phyloP scores from a whole-genome alignment of 371 early-diverging fungal genomes.

The Lichtheimia ornata region DNA sequence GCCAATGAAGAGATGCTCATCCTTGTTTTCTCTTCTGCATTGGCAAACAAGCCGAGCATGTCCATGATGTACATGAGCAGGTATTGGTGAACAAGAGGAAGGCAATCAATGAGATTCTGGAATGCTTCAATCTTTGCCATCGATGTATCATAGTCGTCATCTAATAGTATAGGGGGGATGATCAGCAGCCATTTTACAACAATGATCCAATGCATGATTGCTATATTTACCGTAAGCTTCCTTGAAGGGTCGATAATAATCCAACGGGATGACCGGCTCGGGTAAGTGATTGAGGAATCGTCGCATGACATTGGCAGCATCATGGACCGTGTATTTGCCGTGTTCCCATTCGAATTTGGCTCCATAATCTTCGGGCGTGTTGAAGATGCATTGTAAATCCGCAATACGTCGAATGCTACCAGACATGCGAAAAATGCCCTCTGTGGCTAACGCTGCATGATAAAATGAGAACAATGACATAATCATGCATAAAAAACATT shows the following conservation, averaged over 20 bases:
- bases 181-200: neutral
- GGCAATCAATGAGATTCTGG: slow-evolving; percentile 50
- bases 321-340: slow-evolving; percentile 58
- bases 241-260: slow-evolving; percentile 56
- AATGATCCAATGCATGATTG: neutral
- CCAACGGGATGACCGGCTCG: slow-evolving; percentile 57
- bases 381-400: slow-evolving; percentile 57
- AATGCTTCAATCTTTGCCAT: slow-evolving; percentile 52
- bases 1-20: slow-evolving; percentile 62
- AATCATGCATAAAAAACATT: neutral
- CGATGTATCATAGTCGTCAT: slow-evolving; percentile 33
- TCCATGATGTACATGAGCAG: slow-evolving; percentile 63
- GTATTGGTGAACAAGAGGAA: slow-evolving; percentile 58
- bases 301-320: slow-evolving; percentile 67
- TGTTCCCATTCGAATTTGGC: slow-evolving; percentile 49
- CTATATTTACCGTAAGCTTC: slow-evolving; percentile 46
- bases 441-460: slow-evolving; percentile 26
- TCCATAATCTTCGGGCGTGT: slow-evolving; percentile 56
- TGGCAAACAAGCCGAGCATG: slow-evolving; percentile 53
- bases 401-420: slow-evolving; percentile 64
- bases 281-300: slow-evolving; percentile 65
- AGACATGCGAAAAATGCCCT: slow-evolving; percentile 66
- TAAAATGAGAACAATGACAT: too few relatives aligned
- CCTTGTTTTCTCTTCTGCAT: slow-evolving; percentile 45
- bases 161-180: slow-evolving; percentile 5